Evolutionary conservation across 1,139 yeast species (phyloP).

Genomic region (Hyphopichia buzzinii): DNA sequence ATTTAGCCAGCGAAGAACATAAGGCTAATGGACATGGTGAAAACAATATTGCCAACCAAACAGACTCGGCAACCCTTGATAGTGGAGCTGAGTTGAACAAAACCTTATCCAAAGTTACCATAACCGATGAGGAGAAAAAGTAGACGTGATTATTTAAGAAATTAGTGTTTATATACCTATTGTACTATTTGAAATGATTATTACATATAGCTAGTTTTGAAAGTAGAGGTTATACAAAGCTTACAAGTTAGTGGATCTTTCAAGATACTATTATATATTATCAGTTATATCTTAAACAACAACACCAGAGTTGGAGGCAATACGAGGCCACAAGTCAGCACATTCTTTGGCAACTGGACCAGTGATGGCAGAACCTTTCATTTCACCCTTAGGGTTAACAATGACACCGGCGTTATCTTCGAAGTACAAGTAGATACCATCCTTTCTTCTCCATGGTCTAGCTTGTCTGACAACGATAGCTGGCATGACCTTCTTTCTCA

Average conservation of each 20-base stretch:
- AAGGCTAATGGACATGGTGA: neutral
- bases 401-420: constrained; percentile 99
- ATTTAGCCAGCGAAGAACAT: neutral
- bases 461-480: constrained; percentile 99
- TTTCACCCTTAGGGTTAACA: constrained; percentile 99
- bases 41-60: neutral
- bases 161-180: neutral
- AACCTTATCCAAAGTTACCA: neutral
- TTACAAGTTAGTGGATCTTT: no score
- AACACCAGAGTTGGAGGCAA: constrained; percentile 99
- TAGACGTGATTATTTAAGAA: neutral
- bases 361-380: constrained; percentile 99
- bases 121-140: constrained; percentile 2
- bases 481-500: constrained; percentile 99
- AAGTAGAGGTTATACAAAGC: no score
- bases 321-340: constrained; percentile 99
- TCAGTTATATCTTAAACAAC: constrained; percentile 64
- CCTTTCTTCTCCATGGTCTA: constrained; percentile 99
- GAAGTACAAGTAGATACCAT: constrained; percentile 98
- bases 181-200: no score
- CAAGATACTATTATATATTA: neutral
- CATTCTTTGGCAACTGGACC: constrained; percentile 99
- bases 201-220: no score
- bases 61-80: neutral
- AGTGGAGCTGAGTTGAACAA: constrained; percentile 1